Percentiles rank a stretch among this genome's conserved stretches.
Conservation (phyloP, 257 asterid species). For the Paraleonurus japonicus region DNA sequence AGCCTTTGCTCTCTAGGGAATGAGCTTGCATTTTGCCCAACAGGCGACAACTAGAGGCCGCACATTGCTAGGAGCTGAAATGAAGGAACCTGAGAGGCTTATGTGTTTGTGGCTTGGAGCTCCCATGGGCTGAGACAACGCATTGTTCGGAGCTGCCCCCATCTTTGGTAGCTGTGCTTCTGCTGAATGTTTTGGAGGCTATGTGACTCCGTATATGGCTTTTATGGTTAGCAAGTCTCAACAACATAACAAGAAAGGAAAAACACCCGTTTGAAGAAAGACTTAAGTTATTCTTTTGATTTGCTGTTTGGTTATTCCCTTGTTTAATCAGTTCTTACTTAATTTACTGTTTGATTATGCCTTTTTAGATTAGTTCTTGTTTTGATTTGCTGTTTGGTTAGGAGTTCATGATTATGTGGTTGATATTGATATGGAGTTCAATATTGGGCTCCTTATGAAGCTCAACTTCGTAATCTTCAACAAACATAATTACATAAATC, state of each 20-base stretch:
- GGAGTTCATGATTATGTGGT: neutral
- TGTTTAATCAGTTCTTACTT: neutral
- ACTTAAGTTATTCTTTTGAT: neutral
- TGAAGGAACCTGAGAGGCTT: too few species aligned
- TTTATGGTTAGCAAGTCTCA: slow-evolving; percentile 13
- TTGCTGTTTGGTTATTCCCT: neutral
- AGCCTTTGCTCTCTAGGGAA: slow-evolving; percentile 18
- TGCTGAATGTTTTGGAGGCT: neutral
- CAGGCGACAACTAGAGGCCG: slow-evolving; percentile 2
- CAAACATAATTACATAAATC: too few species aligned
- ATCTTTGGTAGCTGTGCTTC: neutral
- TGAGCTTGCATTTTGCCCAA: slow-evolving; percentile 11
- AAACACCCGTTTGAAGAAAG: neutral
- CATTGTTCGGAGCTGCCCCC: neutral
- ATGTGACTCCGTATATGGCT: slow-evolving; percentile 18
- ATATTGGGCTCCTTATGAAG: neutral
- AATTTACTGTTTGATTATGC: neutral
- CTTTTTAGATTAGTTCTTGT: neutral
- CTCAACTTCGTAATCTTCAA: neutral
- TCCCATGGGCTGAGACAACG: neutral
- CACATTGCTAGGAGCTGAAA: too few species aligned
- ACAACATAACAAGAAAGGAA: neutral
- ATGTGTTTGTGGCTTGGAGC: too few species aligned
- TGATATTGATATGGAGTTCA: neutral
- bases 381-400: neutral